A percentile compares a stretch with the other conserved stretches of the same genome.
Evolutionary conservation across 1,284 basidiomycete genomes (phyloP).

Genomic region (Blastosporella zonata): DNA sequence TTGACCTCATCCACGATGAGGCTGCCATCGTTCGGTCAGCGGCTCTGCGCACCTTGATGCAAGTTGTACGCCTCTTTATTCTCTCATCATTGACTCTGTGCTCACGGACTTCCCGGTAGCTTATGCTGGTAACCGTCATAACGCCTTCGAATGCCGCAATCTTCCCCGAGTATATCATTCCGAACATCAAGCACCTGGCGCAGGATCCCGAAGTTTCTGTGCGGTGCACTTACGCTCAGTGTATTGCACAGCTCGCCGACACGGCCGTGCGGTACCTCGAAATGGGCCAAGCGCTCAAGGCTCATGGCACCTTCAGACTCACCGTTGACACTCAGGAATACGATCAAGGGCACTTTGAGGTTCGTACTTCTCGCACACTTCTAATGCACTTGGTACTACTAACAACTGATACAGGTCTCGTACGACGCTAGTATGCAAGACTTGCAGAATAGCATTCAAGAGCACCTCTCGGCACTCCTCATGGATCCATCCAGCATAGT

Average conservation of each 20-base stretch:
- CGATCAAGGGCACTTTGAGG: constrained; percentile 75
- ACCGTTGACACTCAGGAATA: constrained; percentile 67
- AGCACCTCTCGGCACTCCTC: constrained; percentile 78
- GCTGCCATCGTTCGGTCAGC: constrained; percentile 77
- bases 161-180: constrained; percentile 94
- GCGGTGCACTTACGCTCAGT: constrained; percentile 85
- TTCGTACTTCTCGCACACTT: constrained; percentile 27
- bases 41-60: constrained; percentile 79
- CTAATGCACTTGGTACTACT: constrained; percentile 13
- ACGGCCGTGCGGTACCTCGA: constrained; percentile 85
- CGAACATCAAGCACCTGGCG: constrained; percentile 81
- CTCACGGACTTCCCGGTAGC: constrained; percentile 41
- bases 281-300: constrained; percentile 87
- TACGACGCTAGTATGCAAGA: constrained; percentile 87
- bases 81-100: constrained; percentile 2
- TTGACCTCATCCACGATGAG: constrained; percentile 87
- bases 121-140: constrained; percentile 84
- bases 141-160: constrained; percentile 86
- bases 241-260: constrained; percentile 81
- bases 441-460: constrained; percentile 83
- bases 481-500: constrained; percentile 76
- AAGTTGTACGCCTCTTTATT: constrained; percentile 61
- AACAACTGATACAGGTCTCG: constrained; percentile 56
- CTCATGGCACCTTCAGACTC: constrained; percentile 72
- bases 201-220: constrained; percentile 88